phyloP scores from a whole-genome alignment of 495 filamentous ascomycete genomes.

The Sordaria brevicollis region DNA sequence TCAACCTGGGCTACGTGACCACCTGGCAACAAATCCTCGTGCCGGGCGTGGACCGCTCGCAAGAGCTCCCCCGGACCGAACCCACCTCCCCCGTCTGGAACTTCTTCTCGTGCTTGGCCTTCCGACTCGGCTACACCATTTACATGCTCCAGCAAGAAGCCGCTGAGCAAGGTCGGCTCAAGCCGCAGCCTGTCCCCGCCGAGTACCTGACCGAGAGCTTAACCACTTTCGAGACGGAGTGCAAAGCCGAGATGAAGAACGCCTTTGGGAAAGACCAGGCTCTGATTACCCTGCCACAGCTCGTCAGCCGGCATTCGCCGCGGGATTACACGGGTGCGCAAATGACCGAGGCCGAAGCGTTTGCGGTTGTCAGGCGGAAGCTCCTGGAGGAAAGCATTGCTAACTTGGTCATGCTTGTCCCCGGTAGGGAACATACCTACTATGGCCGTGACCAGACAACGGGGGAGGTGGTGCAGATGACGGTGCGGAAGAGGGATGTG shows the following conservation, averaged over 20 bases:
- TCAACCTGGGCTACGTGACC: neutral
- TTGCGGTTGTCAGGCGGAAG: constrained; percentile 4
- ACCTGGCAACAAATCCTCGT: constrained; percentile 4
- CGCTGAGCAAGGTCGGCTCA: neutral
- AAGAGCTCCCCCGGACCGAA: neutral
- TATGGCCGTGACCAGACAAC: neutral
- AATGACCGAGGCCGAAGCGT: neutral
- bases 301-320: neutral
- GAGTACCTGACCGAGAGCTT: neutral
- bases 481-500: constrained; percentile 18
- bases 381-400: constrained; percentile 15
- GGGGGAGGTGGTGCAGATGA: neutral
- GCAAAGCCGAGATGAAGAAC: neutral
- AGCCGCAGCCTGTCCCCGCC: neutral
- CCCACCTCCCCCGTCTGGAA: neutral
- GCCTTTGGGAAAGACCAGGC: neutral
- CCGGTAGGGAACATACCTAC: constrained; percentile 3
- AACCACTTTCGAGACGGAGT: neutral
- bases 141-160: neutral
- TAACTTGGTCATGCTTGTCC: constrained; percentile 18
- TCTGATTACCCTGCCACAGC: neutral
- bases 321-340: neutral
- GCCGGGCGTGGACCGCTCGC: neutral
- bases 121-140: constrained; percentile 17
- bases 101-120: constrained; percentile 16